Conservation (phyloP, 2,329 filamentous ascomycete species). For the Penicillium capsulatum region DNA sequence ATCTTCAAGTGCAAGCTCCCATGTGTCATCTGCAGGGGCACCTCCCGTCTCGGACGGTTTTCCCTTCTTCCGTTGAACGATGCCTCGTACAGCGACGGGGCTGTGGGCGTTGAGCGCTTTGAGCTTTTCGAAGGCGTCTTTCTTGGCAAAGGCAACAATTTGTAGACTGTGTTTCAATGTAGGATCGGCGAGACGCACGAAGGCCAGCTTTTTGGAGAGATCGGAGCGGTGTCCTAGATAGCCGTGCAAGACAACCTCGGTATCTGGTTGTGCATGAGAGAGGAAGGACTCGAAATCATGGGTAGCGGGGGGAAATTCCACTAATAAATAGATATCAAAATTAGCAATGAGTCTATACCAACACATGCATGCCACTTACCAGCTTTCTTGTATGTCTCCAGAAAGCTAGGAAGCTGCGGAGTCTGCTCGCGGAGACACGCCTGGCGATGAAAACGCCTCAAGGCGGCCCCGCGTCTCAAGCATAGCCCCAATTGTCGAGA, state of each 20-base stretch:
- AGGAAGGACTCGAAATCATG: constrained; percentile 39
- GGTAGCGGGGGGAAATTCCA: constrained; percentile 46
- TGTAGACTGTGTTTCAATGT: constrained; percentile 47
- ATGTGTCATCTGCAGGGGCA: constrained; percentile 31
- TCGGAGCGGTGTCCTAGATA: constrained; percentile 67
- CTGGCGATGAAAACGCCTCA: constrained; percentile 22
- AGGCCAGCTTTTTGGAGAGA: constrained; percentile 65
- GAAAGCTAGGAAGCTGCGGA: constrained; percentile 22
- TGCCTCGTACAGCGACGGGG: constrained; percentile 53
- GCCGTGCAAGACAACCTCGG: constrained; percentile 59
- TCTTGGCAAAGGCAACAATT: constrained; percentile 45
- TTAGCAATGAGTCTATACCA: constrained; percentile 5
- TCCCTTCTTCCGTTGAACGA: constrained; percentile 41
- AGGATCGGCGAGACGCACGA: constrained; percentile 56
- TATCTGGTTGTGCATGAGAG: constrained; percentile 27
- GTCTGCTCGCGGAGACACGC: constrained; percentile 21
- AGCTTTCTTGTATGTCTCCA: constrained; percentile 46
- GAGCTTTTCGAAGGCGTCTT: constrained; percentile 39
- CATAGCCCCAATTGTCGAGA: constrained; percentile 12
- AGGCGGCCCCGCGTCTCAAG: background rate
- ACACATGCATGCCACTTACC: constrained; percentile 31
- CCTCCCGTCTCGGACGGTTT: constrained; percentile 26
- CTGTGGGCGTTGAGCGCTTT: constrained; percentile 48
- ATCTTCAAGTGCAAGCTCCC: constrained; percentile 60
- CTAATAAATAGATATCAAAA: constrained; percentile 25